Percentiles rank a stretch among this genome's conserved stretches.
phyloP scores from a whole-genome alignment of 257 asterid genomes.

The Solanum pennellii region DNA sequence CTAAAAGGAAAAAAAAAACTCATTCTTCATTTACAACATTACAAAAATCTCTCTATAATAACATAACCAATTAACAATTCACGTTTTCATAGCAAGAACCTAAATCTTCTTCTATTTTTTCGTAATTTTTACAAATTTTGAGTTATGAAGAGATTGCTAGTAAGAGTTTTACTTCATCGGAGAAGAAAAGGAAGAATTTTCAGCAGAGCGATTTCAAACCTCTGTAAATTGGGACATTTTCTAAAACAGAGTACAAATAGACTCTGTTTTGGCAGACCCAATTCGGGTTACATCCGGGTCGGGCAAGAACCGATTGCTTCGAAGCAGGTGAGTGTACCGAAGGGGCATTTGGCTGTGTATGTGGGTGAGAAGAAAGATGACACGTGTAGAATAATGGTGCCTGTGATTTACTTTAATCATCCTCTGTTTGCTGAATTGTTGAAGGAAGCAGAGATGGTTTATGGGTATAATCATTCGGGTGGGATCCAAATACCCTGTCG shows the following conservation, averaged over 20 bases:
- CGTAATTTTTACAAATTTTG: not conserved
- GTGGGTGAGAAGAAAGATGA: slow-evolving; percentile 40
- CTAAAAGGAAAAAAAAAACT: not conserved
- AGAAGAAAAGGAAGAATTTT: slow-evolving; percentile 5
- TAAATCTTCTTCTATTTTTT: not conserved
- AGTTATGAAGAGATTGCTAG: slow-evolving; percentile 21
- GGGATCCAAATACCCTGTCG: slow-evolving; percentile 67
- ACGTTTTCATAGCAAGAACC: not conserved
- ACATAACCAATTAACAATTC: not conserved
- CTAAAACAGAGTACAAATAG: slow-evolving; percentile 11
- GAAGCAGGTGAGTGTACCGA: slow-evolving; percentile 18
- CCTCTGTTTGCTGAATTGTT: slow-evolving; percentile 47
- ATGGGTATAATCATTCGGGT: slow-evolving; percentile 50
- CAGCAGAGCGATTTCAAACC: slow-evolving; percentile 15
- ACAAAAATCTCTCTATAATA: not conserved
- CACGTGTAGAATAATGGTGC: slow-evolving; percentile 49
- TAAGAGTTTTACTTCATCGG: slow-evolving; percentile 19
- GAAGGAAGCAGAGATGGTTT: slow-evolving; percentile 38
- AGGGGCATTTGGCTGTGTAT: slow-evolving; percentile 60
- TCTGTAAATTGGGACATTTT: slow-evolving; percentile 20
- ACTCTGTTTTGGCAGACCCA: slow-evolving; percentile 3
- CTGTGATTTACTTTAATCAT: slow-evolving; percentile 52
- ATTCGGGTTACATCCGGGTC: slow-evolving; percentile 24
- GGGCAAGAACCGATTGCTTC: slow-evolving; percentile 9
- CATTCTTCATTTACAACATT: not conserved